Base-by-base conservation (phyloP, 2,329 filamentous ascomycete genomes). In the Colletotrichum sp. region DNA sequence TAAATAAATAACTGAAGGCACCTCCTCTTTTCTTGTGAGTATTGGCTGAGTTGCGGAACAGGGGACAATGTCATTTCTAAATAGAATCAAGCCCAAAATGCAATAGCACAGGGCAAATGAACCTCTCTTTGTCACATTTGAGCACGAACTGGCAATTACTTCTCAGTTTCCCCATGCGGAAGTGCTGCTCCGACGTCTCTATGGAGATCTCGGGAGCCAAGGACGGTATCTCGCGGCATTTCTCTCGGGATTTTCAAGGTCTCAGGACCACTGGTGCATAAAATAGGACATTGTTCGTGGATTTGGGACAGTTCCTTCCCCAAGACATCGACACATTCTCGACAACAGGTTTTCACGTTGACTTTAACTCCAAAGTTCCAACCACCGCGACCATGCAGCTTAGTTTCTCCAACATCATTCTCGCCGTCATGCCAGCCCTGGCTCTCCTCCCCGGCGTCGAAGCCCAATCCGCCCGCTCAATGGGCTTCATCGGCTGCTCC, bases 41-140 rank as follows among this genome's bases (percentile, higher is more conserved):
- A 0, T 8, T 21, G 44, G n/a, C 44, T 52, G n/a, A 52, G 44
- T 5, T 52, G 12, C n/a, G 7, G 2, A 5, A 7, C 0, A 12
- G 12, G 6, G 3, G 6, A 5, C 12, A 0, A 52, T 7, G 6
- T 7, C 6, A 21, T 0, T 3, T n/a, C n/a, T n/a, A n/a, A n/a
- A n/a, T n/a, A n/a, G n/a, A n/a, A n/a, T 13, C n/a, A 8, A 21
- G 44, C 44, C 10, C 6, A 12, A 21, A 52, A 21, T 2, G 12
- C 12, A 13, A 52, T 21, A 24, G n/a, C 3, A 0, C 10, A 24
- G 10, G 2, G 10, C 3, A 52, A 13, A 0, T 52, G 0, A 2
- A 21, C 44, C n/a, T 52, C 4, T 24, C 6, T 8, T 13, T 0
- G n/a, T 52, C 44, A 52, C n/a, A 21, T 13, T 21, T 24, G n/a